Evolutionary conservation across 2,329 filamentous ascomycete genomes (phyloP), one percentile per base, ranked within the genome.

Genomic region (Aspergillus tamarii): DNA sequence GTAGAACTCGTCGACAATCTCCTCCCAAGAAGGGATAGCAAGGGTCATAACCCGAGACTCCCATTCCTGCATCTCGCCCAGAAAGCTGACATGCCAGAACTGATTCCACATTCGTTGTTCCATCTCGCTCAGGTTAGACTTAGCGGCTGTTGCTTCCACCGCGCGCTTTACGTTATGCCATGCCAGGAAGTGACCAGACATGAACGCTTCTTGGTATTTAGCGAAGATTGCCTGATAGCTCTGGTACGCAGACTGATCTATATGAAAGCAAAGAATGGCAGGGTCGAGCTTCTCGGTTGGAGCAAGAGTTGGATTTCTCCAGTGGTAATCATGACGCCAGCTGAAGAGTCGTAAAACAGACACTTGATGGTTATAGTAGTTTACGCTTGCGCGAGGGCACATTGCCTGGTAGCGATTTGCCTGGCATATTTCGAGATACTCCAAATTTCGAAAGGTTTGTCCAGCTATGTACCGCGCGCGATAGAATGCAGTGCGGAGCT

Each of bases 1-100:
- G 21, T 66, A 65, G 14, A 78, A 19, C 14, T 76, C 70, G 9
- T 66, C 64, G 7, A 77, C 46, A 1, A 73, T 63, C 10, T 70
- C 64, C 23, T 73, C 67, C 68, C 69, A 78, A 9, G 60, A 60
- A 1, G 76, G 76, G 19, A 77, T 19, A 0, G 48, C 21, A 19
- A 77, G n/a, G 1, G 61, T 45, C 4, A 67, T 21, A 10, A 74
- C 14, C 11, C 59, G 67, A 2, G 34, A 39, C 60, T 76, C 73
- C 76, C 74, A 77, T 39, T 68, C 65, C 9, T 34, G 30, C 72
- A 74, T 76, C 45, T 73, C 68, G 3, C 11, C 12, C 1, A 68
- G 54, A 56, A 74, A 77, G 1, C 21, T 30, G 1, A 52, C 32
- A 2, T 66, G 39, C 71, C 70, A 76, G 70, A 75, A 78, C 9